phyloP scores from a whole-genome alignment of 768 basidiomycete genomes.

The Panaeolus cyanescens region DNA sequence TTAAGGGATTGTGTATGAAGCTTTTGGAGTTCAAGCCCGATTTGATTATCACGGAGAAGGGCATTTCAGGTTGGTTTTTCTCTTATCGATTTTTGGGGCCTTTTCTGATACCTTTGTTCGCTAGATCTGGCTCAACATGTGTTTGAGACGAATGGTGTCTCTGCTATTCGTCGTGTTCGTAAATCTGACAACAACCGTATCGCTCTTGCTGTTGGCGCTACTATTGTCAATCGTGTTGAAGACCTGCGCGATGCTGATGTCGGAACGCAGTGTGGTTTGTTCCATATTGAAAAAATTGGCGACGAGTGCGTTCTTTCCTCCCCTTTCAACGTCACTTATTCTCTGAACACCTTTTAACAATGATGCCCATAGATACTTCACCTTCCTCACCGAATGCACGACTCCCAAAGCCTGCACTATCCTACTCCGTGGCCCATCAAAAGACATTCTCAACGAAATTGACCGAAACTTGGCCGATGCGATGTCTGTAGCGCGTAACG shows the following conservation, averaged over 20 bases:
- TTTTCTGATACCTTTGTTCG: neutral
- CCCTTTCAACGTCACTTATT: neutral
- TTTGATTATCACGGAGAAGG: constrained; percentile 96
- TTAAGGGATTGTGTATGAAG: constrained; percentile 81
- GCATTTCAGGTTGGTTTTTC: constrained; percentile 77
- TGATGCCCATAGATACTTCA: constrained; percentile 73
- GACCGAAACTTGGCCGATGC: constrained; percentile 98
- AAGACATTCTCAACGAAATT: constrained; percentile 97
- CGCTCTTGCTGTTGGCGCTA: constrained; percentile 92
- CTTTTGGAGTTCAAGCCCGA: constrained; percentile 95
- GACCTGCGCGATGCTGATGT: constrained; percentile 92
- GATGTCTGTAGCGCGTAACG: constrained; percentile 96
- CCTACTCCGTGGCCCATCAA: constrained; percentile 95
- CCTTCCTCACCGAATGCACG: constrained; percentile 91
- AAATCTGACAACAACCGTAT: constrained; percentile 99
- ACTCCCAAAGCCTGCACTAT: constrained; percentile 97
- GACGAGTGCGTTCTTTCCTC: constrained; percentile 65
- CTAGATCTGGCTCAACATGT: constrained; percentile 92
- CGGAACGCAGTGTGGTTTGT: constrained; percentile 93
- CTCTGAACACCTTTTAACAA: neutral
- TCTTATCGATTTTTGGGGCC: neutral
- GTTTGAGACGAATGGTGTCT: constrained; percentile 83
- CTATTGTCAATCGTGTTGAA: constrained; percentile 95
- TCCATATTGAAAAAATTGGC: constrained; percentile 95
- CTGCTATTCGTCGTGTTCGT: constrained; percentile 95